phyloP scores from a whole-genome alignment of 2,329 filamentous ascomycete species.

The Calonectria montana region DNA sequence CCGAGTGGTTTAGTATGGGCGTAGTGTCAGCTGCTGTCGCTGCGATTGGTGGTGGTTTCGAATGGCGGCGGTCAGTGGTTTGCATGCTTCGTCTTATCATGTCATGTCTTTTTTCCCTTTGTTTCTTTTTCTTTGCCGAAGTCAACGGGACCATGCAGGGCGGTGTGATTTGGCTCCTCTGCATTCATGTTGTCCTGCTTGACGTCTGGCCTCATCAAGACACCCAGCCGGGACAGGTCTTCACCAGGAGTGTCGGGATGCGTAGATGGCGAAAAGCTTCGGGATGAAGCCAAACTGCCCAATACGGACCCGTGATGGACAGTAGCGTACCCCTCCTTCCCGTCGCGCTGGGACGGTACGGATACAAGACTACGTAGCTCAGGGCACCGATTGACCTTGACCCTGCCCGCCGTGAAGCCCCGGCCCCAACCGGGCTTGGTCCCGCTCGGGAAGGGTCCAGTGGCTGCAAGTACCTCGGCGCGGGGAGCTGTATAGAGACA shows the following conservation, averaged over 20 bases:
- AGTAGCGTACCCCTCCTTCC: background rate
- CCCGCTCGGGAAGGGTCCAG: constrained; percentile 4
- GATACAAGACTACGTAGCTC: background rate
- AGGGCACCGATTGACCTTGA: background rate
- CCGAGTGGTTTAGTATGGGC: background rate
- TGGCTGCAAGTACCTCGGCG: background rate
- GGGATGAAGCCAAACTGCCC: background rate
- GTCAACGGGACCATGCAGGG: background rate
- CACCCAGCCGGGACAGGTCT: background rate
- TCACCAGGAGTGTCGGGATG: background rate
- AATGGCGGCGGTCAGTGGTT: background rate
- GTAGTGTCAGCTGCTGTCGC: background rate
- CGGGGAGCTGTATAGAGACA: background rate
- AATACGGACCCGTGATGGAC: background rate
- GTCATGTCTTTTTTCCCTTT: background rate
- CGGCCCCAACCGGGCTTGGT: background rate
- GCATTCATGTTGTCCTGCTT: background rate
- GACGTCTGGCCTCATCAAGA: background rate
- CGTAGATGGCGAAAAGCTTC: background rate
- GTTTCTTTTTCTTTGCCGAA: background rate
- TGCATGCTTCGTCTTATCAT: background rate
- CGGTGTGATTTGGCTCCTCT: background rate
- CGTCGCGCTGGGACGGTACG: background rate
- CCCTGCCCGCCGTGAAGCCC: background rate
- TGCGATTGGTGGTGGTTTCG: background rate